Evolutionary conservation across 2,329 filamentous ascomycete species (phyloP), one percentile per base, ranked within the genome.

Genomic region (Zymoseptoria ardabiliae): DNA sequence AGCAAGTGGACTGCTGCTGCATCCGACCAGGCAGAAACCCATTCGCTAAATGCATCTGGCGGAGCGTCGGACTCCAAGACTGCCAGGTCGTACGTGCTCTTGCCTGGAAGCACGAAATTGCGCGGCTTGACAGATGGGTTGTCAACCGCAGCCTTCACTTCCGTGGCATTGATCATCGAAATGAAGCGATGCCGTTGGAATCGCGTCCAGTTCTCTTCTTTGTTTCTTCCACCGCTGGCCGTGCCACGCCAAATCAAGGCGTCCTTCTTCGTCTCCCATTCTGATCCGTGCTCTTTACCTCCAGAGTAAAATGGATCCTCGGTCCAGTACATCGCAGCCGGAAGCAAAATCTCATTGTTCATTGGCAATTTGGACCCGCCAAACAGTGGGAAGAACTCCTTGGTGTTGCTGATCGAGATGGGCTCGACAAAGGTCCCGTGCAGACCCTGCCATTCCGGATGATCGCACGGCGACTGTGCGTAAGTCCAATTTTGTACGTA

Each of bases 111-210:
- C 7, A 68, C 71, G 61, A 76, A 74, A 45, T 77, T 78, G 19
- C 72, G 72, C 4, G 73, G 71, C 51, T 64, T 58, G 7, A 60
- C 62, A 21, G 65, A 71, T 54, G 66, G 64, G 57, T 71, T 70
- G 17, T 73, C 67, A 64, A 86, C 81, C 2, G 81, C 81, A 6
- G 72, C 69, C 5, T 68, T 67, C 3, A 88, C 76, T 58, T 78
- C 80, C 7, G 85, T 88, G 10, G 78, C 81, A 66, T 91, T 91
- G 68, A 86, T 81, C 85, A 91, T 88, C 52, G 84, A 79, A 1
- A 90, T 81, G 69, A 91, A 89, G 1, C 89, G 85, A 69, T 91
- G 88, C 3, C 88, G 83, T 63, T 91, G 88, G 68, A 90, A 91
- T 0, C 84, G 82, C 10, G 78, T 82, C 88, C 88, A 91, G 66